These are phyloP conservation scores for Amphibolis antarctica DNA, from an alignment of 106 monocot genomes.

Conservation along the genomic window DNA sequence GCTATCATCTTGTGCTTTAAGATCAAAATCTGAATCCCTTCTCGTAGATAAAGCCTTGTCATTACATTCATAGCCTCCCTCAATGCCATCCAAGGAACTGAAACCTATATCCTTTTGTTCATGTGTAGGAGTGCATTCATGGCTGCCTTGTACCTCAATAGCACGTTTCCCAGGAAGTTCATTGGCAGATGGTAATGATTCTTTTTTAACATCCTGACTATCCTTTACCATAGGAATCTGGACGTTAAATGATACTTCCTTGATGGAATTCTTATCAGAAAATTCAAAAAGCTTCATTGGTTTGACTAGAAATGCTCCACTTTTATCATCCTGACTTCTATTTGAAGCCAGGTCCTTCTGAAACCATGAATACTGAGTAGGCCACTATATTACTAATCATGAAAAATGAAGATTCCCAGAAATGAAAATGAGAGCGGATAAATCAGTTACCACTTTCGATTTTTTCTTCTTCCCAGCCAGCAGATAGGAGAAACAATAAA, in stretches of 20 bases:
- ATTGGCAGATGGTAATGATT: slow-evolving; percentile 11
- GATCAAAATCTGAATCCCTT: slow-evolving; percentile 56
- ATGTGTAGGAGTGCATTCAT: background rate
- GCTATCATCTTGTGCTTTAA: slow-evolving; percentile 18
- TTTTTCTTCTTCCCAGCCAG: slow-evolving; percentile 62
- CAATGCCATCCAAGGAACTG: slow-evolving; percentile 12
- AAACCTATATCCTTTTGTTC: slow-evolving; percentile 11
- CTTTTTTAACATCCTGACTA: slow-evolving; percentile 14
- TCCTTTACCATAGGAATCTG: slow-evolving; percentile 10
- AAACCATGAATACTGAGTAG: background rate
- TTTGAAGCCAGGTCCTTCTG: slow-evolving; percentile 2
- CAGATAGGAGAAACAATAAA: slow-evolving; percentile 49
- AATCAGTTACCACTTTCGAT: slow-evolving; percentile 37
- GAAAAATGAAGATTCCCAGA: background rate
- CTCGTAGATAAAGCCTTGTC: slow-evolving; percentile 46
- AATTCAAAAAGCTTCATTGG: slow-evolving; percentile 19
- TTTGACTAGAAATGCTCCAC: slow-evolving; percentile 19
- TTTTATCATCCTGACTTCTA: slow-evolving; percentile 10
- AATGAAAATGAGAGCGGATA: background rate
- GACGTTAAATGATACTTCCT: slow-evolving; percentile 9
- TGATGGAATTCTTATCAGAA: slow-evolving; percentile 6
- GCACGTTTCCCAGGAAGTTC: slow-evolving; percentile 12
- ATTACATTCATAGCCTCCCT: slow-evolving; percentile 54
- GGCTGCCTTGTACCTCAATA: background rate
- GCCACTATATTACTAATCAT: background rate